phyloP scores from a whole-genome alignment of 2,329 filamentous ascomycete genomes.

The Apiospora saccharicola region DNA sequence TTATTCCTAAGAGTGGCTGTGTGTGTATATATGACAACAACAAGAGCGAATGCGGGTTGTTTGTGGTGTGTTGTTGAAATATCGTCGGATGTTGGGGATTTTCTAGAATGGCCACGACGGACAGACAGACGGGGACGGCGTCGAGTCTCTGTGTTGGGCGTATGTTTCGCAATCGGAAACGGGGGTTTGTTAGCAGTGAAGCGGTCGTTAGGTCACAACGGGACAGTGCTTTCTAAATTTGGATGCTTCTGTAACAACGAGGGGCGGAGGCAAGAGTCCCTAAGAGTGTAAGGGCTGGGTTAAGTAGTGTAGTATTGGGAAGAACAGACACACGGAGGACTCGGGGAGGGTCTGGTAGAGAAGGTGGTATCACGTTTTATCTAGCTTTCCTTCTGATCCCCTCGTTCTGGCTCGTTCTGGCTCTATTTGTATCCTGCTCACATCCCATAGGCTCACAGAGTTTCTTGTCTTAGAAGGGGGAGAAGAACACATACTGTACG shows the following conservation, averaged over 20 bases:
- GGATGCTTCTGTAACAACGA: conserved; percentile 19
- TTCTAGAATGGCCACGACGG: neutral
- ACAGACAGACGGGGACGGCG: conserved; percentile 5
- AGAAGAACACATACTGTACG: neutral
- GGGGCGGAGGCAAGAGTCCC: neutral
- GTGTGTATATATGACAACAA: neutral
- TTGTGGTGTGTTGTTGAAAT: neutral
- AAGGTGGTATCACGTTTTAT: conserved; percentile 3
- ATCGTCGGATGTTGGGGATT: neutral
- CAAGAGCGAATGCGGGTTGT: conserved; percentile 8
- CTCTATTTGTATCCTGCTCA: neutral
- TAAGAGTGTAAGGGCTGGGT: conserved; percentile 3
- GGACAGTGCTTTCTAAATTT: neutral
- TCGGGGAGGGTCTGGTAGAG: conserved; percentile 6
- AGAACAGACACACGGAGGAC: neutral
- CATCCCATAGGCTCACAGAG: neutral
- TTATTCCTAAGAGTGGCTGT: neutral
- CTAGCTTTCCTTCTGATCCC: neutral
- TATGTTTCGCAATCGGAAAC: conserved; percentile 17
- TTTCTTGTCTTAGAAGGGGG: conserved; percentile 5
- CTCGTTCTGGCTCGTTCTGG: neutral
- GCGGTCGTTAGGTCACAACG: conserved; percentile 7
- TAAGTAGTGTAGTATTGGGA: conserved; percentile 1
- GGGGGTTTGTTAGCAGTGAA: neutral
- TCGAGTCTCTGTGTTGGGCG: conserved; percentile 6